Base-by-base conservation (phyloP, 2,329 filamentous ascomycete species). In the Trichoderma sp. region DNA sequence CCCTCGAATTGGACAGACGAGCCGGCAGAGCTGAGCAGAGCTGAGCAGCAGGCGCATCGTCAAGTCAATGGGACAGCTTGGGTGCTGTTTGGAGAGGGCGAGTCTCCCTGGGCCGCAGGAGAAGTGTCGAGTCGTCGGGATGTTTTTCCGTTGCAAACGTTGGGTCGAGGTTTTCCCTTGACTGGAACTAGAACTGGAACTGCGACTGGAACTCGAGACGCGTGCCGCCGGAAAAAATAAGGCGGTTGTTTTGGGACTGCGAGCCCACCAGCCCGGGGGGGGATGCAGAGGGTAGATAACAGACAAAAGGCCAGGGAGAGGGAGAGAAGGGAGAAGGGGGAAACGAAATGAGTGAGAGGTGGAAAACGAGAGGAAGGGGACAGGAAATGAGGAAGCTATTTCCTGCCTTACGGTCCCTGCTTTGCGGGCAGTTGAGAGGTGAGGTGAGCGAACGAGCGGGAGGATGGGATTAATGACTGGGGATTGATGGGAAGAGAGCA, bases 41-140 rank as follows among this genome's bases (percentile, higher is more conserved):
- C 26, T 39, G 62, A 67, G 43, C 73, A 76, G 73, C 73, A 73
- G 75, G 75, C 73, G 75, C 79, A 80, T 80, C 75, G 75, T 80
- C 74, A 57, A 68, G 58, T 70, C 67, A 71, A 65, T 67, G 66
- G 66, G 64, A 43, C 68, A 62, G 67, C 67, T 50, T 30, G 36
- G 67, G 57, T 15, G 65, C 67, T 55, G 61, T 57, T 57, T 66
- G 67, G 59, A 67, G 65, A 53, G 62, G 32, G 63, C 7, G 32
- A 47, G 50, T 61, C 58, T 17, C 57, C 47, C 47, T 36, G 15
- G 64, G 62, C 62, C 28, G 70, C 34, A 67, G 55, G 39, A 34
- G 57, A 62, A 32, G 62, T n/a, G 26, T 34, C 17, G 55, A 63
- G 30, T 59, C n/a, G 57, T 34, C 32, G 57, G 32, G 32, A 4